Evolutionary conservation across 2,329 filamentous ascomycete species (phyloP).

Genomic region (Scedosporium dehoogii): DNA sequence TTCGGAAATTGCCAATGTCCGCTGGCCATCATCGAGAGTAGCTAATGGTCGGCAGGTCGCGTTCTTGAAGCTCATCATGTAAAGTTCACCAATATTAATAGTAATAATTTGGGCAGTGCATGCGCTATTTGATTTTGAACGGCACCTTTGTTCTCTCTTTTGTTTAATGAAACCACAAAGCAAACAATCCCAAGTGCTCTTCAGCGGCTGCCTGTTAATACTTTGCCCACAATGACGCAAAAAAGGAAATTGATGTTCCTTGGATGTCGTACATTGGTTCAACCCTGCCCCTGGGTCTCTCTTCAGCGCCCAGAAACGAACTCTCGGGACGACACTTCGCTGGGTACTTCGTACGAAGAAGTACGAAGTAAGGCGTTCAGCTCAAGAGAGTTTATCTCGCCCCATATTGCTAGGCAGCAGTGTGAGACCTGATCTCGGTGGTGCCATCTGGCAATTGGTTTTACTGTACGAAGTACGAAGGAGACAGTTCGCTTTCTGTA

Average conservation of each 20-base stretch:
- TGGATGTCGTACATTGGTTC: constrained; percentile 1
- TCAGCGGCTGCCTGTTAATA: background rate
- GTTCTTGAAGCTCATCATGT: background rate
- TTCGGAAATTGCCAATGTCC: background rate
- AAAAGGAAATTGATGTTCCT: background rate
- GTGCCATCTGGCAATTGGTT: too few species aligned
- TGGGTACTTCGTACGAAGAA: background rate
- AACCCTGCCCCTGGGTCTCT: background rate
- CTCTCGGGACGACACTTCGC: background rate
- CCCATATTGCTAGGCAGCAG: too few species aligned
- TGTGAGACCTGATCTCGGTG: too few species aligned
- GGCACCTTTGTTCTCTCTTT: background rate
- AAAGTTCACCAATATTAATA: background rate
- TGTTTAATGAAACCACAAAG: background rate
- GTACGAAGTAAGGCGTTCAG: background rate
- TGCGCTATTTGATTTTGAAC: background rate
- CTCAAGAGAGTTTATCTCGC: background rate
- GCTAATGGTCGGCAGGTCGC: background rate
- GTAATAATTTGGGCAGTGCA: background rate
- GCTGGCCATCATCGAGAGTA: background rate
- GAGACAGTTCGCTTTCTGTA: too few species aligned
- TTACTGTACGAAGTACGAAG: too few species aligned
- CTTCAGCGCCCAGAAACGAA: background rate
- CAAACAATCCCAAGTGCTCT: background rate
- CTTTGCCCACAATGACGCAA: background rate